Base-by-base conservation (phyloP, 2,329 filamentous ascomycete genomes). In the Ambrosiella cleistominuta region DNA sequence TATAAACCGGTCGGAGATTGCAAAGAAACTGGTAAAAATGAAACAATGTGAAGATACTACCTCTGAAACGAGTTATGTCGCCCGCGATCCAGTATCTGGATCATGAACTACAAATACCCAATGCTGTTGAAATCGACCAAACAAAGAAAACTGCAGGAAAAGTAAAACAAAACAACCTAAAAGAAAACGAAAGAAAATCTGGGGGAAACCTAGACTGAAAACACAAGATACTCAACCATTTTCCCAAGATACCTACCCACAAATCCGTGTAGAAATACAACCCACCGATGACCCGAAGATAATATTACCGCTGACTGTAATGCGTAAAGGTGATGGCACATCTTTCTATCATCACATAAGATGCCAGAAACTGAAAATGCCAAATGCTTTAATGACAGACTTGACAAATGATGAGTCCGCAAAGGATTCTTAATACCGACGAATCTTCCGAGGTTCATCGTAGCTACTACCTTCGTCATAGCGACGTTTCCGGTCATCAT, bases 391-490 rank as follows among this genome's bases (percentile, higher is more conserved):
- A 47, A 13, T 13, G 19, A 51, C 42, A 19, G n/a, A 49, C 40
- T 12, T 27, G 45, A 13, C 27, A 45, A 39, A 45, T 44, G 11
- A 9, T 49, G 44, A 51, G 3, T 12, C 12, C 47, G 11, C 35
- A 27, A 17, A 53, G 52, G 35, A 52, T 35, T 35, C 56, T 72
- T 73, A 82, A 71, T 84, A 84, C 63, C 81, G 78, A 63, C 81
- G 79, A 62, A 83, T 67, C 70, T 84, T 84, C 60, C 79, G 71
- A 54, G 81, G 79, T 70, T 95, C 90, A 67, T 95, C 88, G 71
- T 90, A 84, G 63, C 80, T 79, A 68, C 83, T 82, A 66, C 85
- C 85, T 56, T 94, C 89, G 70, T 86, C 88, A 56, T 82, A 77
- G 68, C 83, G 80, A 75, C 86, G 79, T 68, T 80, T 70, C 70